A percentile compares a stretch with the other conserved stretches of the same genome.
phyloP scores from a whole-genome alignment of 2,329 filamentous ascomycete genomes.

The Escovopsis sp. region DNA sequence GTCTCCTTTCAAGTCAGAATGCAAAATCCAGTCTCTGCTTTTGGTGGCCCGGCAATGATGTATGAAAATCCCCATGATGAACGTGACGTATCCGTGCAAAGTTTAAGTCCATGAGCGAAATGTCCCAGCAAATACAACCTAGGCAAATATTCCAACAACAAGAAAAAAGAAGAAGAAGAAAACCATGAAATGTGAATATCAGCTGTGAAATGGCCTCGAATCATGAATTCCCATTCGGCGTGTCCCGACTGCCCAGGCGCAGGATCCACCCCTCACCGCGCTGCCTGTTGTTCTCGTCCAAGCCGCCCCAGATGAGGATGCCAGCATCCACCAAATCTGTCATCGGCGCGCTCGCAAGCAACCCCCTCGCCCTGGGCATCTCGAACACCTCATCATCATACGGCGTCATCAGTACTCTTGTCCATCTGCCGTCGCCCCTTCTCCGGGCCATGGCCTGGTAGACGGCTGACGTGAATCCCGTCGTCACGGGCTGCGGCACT shows the following conservation, averaged over 20 bases:
- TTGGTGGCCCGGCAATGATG: too few relatives aligned
- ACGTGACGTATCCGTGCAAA: background rate
- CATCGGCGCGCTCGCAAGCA: conserved; percentile 41
- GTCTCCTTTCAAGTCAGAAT: too few relatives aligned
- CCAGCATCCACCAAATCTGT: conserved; percentile 44
- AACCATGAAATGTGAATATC: background rate
- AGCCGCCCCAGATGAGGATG: conserved; percentile 46
- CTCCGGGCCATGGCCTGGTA: conserved; percentile 35
- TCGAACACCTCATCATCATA: conserved; percentile 38
- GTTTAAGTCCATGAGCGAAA: too few relatives aligned
- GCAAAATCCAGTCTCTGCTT: too few relatives aligned
- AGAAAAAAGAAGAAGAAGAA: background rate
- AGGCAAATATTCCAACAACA: background rate
- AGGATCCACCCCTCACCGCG: conserved; percentile 52
- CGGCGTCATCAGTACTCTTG: conserved; percentile 28
- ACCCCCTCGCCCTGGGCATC: conserved; percentile 39
- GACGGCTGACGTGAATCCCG: conserved; percentile 41
- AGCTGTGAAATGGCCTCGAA: conserved; percentile 2
- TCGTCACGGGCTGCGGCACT: conserved; percentile 39
- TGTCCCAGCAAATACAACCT: background rate
- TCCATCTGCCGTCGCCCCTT: conserved; percentile 46
- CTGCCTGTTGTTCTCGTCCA: conserved; percentile 34
- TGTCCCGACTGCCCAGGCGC: conserved; percentile 26
- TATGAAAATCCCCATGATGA: too few relatives aligned
- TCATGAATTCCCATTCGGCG: background rate